Base-by-base conservation (phyloP, 2,329 filamentous ascomycete genomes). In the Thielaviopsis cerberus region DNA sequence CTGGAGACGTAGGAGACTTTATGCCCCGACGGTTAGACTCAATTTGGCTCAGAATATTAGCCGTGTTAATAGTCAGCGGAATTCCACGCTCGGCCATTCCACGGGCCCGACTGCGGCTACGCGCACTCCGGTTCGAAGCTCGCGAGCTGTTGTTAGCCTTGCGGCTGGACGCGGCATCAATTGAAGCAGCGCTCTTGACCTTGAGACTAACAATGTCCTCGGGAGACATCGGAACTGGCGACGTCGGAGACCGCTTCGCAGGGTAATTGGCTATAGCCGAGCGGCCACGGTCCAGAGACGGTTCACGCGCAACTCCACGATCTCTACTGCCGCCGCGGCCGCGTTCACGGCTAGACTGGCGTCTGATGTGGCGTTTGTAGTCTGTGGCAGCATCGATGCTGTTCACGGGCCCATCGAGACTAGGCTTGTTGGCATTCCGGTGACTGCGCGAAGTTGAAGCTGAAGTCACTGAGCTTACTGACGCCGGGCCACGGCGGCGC, bases 211-310 rank as follows among this genome's bases (percentile, higher is more conserved):
- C 80, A 61, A 87, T 68, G 65, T 96, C 89, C 64, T 95, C 88
- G 0, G 89, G 89, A 2, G 90, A 94, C 90, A 96, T 96, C 2
- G 90, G 88, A 1, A 95, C 78, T 0, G 91, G 91, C 0, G 91
- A 96, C 1, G 88, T 94, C 0, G 91, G 91, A 1, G 91, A 96
- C 23, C 86, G 78, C 70, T 95, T 20, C 85, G 80, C 66, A 82
- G 85, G 62, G 85, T 71, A 88, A 62, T 82, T 84, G 23, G 8
- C n/a, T 51, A 79, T 76, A 13, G 77, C 73, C 24, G 76, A 77
- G 62, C 86, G 79, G 22, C 86, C 86, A 59, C 86, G 81, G 50
- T 85, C 84, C 63, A 84, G 79, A 0, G 87, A 88, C 11, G 69
- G 68, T 20, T 86, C 83, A 23, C 82, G 76, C 11, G 67, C 68